Conservation (phyloP, 768 basidiomycete species). For the Boletus edulis region DNA sequence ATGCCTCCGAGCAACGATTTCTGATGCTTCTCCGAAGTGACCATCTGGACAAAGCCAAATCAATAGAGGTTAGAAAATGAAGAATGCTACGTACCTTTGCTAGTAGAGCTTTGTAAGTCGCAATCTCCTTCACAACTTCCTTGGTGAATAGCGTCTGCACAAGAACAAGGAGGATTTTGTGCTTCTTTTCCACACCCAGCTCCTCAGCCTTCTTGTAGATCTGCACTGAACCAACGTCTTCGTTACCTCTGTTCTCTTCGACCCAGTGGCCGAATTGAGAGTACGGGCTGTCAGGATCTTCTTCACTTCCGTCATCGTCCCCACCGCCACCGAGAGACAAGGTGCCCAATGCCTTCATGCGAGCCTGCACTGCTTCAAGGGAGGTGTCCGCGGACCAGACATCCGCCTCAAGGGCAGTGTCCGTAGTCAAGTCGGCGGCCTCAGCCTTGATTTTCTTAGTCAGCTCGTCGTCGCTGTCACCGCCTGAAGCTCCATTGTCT, state of each 20-base stretch:
- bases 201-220: slow-evolving; percentile 90
- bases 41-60: slow-evolving; percentile 51
- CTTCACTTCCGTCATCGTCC: slow-evolving; percentile 88
- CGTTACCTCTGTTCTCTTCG: slow-evolving; percentile 57
- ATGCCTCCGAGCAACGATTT: slow-evolving; percentile 92
- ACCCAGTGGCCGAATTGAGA: slow-evolving; percentile 81
- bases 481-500: slow-evolving; percentile 44
- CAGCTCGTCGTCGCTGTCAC: slow-evolving; percentile 84
- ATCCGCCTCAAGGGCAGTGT: slow-evolving; percentile 60
- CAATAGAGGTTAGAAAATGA: neutral
- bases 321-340: slow-evolving; percentile 44
- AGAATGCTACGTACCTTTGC: slow-evolving; percentile 49
- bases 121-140: slow-evolving; percentile 63
- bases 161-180: slow-evolving; percentile 82
- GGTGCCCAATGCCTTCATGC: slow-evolving; percentile 67
- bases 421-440: slow-evolving; percentile 69
- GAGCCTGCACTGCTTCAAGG: slow-evolving; percentile 81
- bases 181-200: slow-evolving; percentile 90
- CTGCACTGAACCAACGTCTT: slow-evolving; percentile 44
- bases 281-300: slow-evolving; percentile 85
- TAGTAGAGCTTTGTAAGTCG: slow-evolving; percentile 65
- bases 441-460: slow-evolving; percentile 91
- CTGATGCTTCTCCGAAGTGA: slow-evolving; percentile 92
- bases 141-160: slow-evolving; percentile 82
- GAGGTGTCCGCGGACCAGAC: slow-evolving; percentile 95